Evolutionary conservation across 1,284 basidiomycete genomes (phyloP).

Genomic region (Ceratobasidium sp.): DNA sequence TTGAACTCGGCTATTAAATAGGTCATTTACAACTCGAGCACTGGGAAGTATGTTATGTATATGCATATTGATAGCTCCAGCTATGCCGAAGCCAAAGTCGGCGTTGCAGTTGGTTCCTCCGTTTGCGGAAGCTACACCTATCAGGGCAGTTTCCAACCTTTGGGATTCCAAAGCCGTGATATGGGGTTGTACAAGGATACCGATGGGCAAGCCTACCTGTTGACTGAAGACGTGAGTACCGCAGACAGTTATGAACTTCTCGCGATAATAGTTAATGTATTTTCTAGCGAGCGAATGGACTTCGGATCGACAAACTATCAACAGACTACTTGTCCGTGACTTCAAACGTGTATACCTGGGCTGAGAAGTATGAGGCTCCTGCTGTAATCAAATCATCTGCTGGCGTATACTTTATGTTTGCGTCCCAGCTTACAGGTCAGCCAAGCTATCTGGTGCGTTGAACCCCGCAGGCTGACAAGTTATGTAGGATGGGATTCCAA

Average conservation of each 20-base stretch:
- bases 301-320: conserved; percentile 48
- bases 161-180: conserved; percentile 48
- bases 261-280: background rate
- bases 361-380: conserved; percentile 46
- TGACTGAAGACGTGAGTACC: conserved; percentile 48
- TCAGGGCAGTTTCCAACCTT: conserved; percentile 46
- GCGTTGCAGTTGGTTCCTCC: conserved; percentile 47
- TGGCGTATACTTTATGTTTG: conserved; percentile 49
- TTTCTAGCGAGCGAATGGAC: conserved; percentile 46
- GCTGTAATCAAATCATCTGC: conserved; percentile 47
- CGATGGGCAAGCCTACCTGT: conserved; percentile 47
- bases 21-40: conserved; percentile 46
- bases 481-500: conserved; percentile 47
- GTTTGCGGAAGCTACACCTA: conserved; percentile 48
- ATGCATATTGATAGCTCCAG: conserved; percentile 49
- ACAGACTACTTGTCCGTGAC: conserved; percentile 45
- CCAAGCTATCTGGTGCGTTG: background rate
- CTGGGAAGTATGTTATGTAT: conserved; percentile 48
- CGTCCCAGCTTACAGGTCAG: conserved; percentile 48
- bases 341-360: conserved; percentile 47
- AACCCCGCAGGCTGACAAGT: background rate
- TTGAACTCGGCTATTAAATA: background rate
- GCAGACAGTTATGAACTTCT: background rate
- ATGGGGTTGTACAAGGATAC: conserved; percentile 50
- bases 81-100: conserved; percentile 50